Percentiles rank a stretch among this genome's conserved stretches.
Conservation (phyloP, 2,329 filamentous ascomycete genomes). For the Diaporthe australafricana region DNA sequence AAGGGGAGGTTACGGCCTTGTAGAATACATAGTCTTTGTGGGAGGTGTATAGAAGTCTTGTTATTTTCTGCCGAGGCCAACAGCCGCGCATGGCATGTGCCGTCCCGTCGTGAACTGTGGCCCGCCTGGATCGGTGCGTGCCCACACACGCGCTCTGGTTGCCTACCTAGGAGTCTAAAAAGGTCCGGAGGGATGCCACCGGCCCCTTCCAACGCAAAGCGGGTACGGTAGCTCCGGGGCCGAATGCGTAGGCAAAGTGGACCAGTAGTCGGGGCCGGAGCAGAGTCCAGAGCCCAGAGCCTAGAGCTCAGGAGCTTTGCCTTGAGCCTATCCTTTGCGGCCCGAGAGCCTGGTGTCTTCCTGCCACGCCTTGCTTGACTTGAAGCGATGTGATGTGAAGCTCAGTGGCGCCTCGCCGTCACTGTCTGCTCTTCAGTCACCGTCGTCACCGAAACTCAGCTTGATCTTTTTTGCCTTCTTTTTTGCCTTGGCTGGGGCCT, state of each 20-base stretch:
- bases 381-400: neutral
- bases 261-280: neutral
- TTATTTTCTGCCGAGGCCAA: constrained; percentile 31
- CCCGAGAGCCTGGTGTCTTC: neutral
- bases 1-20: constrained; percentile 43
- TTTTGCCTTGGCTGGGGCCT: constrained; percentile 46
- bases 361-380: neutral
- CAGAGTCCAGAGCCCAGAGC: neutral
- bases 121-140: neutral
- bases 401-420: too few relatives aligned
- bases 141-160: neutral
- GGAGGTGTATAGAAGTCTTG: constrained; percentile 43
- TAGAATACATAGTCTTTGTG: constrained; percentile 50
- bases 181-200: neutral
- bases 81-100: neutral
- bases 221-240: neutral
- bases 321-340: neutral
- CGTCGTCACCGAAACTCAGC: constrained; percentile 74
- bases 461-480: constrained; percentile 75
- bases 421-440: constrained; percentile 44
- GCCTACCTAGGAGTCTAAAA: neutral
- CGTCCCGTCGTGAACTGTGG: neutral
- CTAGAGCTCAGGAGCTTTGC: neutral
- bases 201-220: neutral
- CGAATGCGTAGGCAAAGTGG: neutral